Base-by-base conservation (phyloP, 2,329 filamentous ascomycete genomes). In the Beauveria sp. region DNA sequence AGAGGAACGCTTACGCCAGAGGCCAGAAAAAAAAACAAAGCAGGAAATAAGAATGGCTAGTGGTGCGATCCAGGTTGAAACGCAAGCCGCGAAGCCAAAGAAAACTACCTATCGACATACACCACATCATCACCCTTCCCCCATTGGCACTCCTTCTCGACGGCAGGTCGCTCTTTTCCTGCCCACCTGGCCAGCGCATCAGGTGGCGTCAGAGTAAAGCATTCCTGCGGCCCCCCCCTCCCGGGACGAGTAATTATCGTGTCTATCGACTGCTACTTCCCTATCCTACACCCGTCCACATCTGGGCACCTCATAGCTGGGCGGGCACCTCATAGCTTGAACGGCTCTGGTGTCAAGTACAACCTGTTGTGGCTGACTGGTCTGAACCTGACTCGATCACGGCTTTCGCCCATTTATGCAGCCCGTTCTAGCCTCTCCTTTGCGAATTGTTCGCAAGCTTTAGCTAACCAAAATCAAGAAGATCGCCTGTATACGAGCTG, bases 181-280 rank as follows among this genome's bases (percentile, higher is more conserved):
- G 18, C 38, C 24, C 30, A 18, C 30, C 47, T 40, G 20, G 57
- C 57, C 57, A 59, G 34, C 57, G 57, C 57, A 59, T 59, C 47
- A 59, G 40, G 57, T 59, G 57, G 57, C 57, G 57, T 59, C 47
- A 38, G 26, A 26, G n/a, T 40, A 14, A 58, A 43, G 38, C 34
- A 30, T n/a, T 50, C 18, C n/a, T 8, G 45, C 26, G 6, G 14
- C 20, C 14, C 38, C 22, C n/a, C 5, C 43, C 10, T 16, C 30
- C 9, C 9, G 8, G 9, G 45, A 50, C 43, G 46, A 58, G 30
- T 22, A 58, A 58, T 51, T n/a, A 14, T 18, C 18, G 20, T 49
- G 18, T 22, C 34, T 56, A 42, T 54, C 51, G 20, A n/a, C 34
- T 9, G 18, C 26, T n/a, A 16, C 14, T 20, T 18, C 18, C 16